Evolutionary conservation across 768 basidiomycete genomes (phyloP).

Genomic region (Auricularia sp.): DNA sequence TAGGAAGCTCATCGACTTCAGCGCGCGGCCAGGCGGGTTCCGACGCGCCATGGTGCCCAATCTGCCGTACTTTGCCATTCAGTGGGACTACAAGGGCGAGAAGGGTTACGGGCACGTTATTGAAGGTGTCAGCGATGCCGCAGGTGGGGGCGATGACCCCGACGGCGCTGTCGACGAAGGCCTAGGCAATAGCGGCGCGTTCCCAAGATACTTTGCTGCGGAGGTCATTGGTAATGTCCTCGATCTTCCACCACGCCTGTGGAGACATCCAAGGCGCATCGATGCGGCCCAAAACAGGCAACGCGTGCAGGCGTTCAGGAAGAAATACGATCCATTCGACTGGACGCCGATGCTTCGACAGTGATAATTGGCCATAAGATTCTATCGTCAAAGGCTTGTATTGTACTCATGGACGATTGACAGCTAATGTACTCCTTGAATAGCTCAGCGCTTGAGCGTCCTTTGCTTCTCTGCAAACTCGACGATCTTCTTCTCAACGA

Average conservation of each 20-base stretch:
- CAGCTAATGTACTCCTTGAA: background rate
- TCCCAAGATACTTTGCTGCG: conserved; percentile 83
- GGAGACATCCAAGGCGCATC: conserved; percentile 70
- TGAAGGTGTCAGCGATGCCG: conserved; percentile 70
- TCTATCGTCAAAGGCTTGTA: background rate
- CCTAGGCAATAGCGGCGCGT: conserved; percentile 85
- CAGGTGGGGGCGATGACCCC: conserved; percentile 46
- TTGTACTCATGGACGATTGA: background rate
- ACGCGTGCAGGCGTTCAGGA: conserved; percentile 58
- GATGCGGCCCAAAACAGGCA: conserved; percentile 63
- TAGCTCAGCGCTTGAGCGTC: conserved; percentile 47
- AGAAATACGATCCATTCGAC: conserved; percentile 67
- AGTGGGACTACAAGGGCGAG: conserved; percentile 96
- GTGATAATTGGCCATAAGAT: background rate
- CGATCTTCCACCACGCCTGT: conserved; percentile 75
- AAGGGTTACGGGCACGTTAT: conserved; percentile 98
- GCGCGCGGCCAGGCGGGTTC: conserved; percentile 84
- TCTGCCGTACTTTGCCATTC: conserved; percentile 97
- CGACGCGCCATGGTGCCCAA: conserved; percentile 92
- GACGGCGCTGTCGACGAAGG: conserved; percentile 68
- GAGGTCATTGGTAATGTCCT: conserved; percentile 92
- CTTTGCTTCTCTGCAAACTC: conserved; percentile 96
- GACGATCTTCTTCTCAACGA: conserved; percentile 89
- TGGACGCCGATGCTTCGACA: conserved; percentile 62
- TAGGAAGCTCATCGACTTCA: conserved; percentile 93